Conservation (phyloP, 208 protist species). For the Naegleria lovaniensis region DNA sequence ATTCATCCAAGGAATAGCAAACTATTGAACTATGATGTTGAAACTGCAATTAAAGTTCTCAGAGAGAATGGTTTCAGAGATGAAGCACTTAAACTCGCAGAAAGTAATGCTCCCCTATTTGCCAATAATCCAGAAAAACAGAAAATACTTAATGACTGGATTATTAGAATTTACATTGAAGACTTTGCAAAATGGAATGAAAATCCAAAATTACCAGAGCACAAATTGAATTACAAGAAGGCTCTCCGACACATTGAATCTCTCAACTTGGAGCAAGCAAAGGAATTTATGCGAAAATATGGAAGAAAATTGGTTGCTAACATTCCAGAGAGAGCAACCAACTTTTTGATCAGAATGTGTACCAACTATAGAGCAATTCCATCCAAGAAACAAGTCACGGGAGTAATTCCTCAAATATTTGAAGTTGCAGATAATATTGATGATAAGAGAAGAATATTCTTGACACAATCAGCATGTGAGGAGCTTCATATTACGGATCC, state of each 20-base stretch:
- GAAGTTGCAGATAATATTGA: background rate
- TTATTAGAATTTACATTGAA: slow-evolving; percentile 9
- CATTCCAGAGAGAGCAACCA: slow-evolving; percentile 55
- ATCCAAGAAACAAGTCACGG: background rate
- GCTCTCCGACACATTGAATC: background rate
- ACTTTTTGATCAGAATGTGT: slow-evolving; percentile 60
- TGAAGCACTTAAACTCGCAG: slow-evolving; percentile 71
- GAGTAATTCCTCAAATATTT: background rate
- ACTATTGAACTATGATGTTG: slow-evolving; percentile 73
- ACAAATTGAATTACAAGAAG: background rate
- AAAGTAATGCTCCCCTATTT: slow-evolving; percentile 38
- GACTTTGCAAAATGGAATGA: slow-evolving; percentile 16
- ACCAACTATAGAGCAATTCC: slow-evolving; percentile 46
- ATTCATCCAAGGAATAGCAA: background rate
- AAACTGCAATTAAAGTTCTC: slow-evolving; percentile 83
- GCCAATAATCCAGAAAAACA: background rate
- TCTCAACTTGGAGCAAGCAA: background rate
- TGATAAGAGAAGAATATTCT: background rate
- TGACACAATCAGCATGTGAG: slow-evolving; percentile 2
- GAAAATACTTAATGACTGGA: slow-evolving; percentile 9
- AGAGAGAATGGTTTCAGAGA: slow-evolving; percentile 71
- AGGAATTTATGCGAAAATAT: slow-evolving; percentile 55
- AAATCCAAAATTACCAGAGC: background rate
- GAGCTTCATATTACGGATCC: background rate
- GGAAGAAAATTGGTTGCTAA: slow-evolving; percentile 62